Evolutionary conservation across 2,329 filamentous ascomycete species (phyloP).

Genomic region (Fusarium hainanense): DNA sequence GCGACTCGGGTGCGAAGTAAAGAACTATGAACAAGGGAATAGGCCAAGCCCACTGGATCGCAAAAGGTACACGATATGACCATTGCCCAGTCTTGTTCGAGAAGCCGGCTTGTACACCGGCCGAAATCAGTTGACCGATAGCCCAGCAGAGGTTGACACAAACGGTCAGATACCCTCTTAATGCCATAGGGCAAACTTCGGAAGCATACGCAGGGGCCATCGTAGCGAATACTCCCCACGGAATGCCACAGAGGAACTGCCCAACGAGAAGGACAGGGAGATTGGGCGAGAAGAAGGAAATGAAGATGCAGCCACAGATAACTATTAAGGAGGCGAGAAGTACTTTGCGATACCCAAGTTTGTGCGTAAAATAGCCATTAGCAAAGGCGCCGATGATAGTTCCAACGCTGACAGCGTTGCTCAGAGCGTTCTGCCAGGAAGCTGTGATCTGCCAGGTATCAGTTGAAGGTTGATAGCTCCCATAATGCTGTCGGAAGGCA

Average conservation of each 20-base stretch:
- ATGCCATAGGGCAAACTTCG: constrained; percentile 56
- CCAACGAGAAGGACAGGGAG: constrained; percentile 57
- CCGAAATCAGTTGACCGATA: constrained; percentile 55
- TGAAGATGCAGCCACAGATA: constrained; percentile 45
- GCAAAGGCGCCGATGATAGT: constrained; percentile 38
- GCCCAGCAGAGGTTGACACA: constrained; percentile 58
- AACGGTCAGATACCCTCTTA: constrained; percentile 56
- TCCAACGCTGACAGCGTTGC: constrained; percentile 23
- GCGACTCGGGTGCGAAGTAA: constrained; percentile 50
- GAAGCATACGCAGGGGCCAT: constrained; percentile 58
- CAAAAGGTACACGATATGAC: constrained; percentile 54
- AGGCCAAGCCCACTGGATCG: constrained; percentile 53
- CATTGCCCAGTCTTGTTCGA: constrained; percentile 41
- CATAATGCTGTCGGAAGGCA: constrained; percentile 44
- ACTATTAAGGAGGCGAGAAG: constrained; percentile 55
- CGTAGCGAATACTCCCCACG: constrained; percentile 58
- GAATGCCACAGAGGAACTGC: constrained; percentile 59
- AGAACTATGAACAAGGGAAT: constrained; percentile 45
- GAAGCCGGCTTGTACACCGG: constrained; percentile 46
- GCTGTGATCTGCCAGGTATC: constrained; percentile 24
- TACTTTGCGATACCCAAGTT: constrained; percentile 56
- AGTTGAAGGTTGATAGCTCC: constrained; percentile 28
- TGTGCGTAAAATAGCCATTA: constrained; percentile 40
- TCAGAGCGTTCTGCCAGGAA: constrained; percentile 26
- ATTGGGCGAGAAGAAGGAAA: constrained; percentile 50